phyloP scores from a whole-genome alignment of 2,329 filamentous ascomycete genomes.

The Colletotrichum coccodes region DNA sequence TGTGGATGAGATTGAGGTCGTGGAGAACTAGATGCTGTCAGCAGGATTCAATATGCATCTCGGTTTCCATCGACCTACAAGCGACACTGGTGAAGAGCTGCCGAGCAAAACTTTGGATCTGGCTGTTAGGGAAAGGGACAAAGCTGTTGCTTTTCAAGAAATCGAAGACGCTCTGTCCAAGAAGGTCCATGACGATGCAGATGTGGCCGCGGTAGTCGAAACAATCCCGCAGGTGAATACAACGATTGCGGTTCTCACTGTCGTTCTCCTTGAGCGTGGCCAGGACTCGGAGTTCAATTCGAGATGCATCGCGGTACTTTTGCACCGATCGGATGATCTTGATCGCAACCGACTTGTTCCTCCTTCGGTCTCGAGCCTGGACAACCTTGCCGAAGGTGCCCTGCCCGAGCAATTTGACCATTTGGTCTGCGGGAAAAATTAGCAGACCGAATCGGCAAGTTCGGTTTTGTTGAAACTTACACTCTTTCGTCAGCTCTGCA shows the following conservation, averaged over 20 bases:
- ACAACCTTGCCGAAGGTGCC: constrained; percentile 99
- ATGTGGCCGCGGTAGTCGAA: constrained; percentile 99
- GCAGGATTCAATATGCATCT: background rate
- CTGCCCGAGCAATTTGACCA: constrained; percentile 90
- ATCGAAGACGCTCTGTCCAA: constrained; percentile 97
- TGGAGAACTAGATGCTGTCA: constrained; percentile 76
- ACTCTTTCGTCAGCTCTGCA: constrained; percentile 86
- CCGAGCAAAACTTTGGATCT: constrained; percentile 96
- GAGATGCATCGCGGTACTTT: constrained; percentile 95
- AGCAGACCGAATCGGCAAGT: constrained; percentile 27
- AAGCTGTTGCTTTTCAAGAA: constrained; percentile 96
- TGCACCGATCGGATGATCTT: constrained; percentile 99
- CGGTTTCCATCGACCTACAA: constrained; percentile 72
- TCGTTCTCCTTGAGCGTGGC: constrained; percentile 94
- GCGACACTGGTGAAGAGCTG: constrained; percentile 98
- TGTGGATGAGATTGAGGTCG: constrained; percentile 97
- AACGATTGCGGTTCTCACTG: constrained; percentile 90
- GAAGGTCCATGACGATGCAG: constrained; percentile 80
- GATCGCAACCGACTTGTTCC: constrained; percentile 85
- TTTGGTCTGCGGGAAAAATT: constrained; percentile 72
- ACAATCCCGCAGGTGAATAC: constrained; percentile 95
- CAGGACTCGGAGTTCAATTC: constrained; percentile 92
- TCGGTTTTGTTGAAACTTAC: constrained; percentile 65
- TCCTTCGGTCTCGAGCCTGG: constrained; percentile 83
- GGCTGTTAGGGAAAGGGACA: constrained; percentile 96